Percentiles rank a stretch among this genome's conserved stretches.
Conservation (phyloP, 2,329 filamentous ascomycete genomes). For the Aspergillus tanneri region DNA sequence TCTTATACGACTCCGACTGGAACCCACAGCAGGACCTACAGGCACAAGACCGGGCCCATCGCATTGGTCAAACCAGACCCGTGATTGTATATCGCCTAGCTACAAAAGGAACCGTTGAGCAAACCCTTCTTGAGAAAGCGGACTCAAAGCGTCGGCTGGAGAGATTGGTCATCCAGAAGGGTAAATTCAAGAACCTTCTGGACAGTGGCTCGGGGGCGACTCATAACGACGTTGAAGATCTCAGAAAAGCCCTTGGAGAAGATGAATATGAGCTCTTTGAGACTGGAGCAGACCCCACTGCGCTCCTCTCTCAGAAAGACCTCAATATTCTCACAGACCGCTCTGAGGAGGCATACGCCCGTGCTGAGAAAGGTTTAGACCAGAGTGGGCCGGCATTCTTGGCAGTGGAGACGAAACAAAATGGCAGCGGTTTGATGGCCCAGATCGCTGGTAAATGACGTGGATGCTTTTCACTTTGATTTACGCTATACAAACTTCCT, state of each 20-base stretch:
- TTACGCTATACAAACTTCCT: background rate
- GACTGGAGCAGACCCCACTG: conserved; percentile 53
- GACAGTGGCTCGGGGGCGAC: conserved; percentile 53
- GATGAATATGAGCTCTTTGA: conserved; percentile 71
- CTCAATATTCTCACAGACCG: conserved; percentile 77
- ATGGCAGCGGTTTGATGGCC: conserved; percentile 38
- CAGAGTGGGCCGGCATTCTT: conserved; percentile 57
- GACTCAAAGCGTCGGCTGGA: conserved; percentile 90
- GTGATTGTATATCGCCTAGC: conserved; percentile 93
- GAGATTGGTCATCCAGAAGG: conserved; percentile 93
- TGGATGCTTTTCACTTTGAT: background rate
- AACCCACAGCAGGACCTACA: conserved; percentile 97
- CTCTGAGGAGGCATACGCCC: conserved; percentile 63
- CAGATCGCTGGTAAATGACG: conserved; percentile 25
- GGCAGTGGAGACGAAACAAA: conserved; percentile 75
- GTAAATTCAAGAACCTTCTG: conserved; percentile 70
- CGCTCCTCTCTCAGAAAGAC: conserved; percentile 73
- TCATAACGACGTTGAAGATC: conserved; percentile 57
- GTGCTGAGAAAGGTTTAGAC: conserved; percentile 76
- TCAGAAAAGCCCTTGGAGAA: conserved; percentile 63
- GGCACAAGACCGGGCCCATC: conserved; percentile 90
- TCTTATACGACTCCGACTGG: conserved; percentile 88
- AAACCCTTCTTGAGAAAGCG: conserved; percentile 78
- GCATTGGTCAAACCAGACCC: conserved; percentile 88
- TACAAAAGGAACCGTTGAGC: conserved; percentile 89